Evolutionary conservation across 2,329 filamentous ascomycete genomes (phyloP), one percentile per base, ranked within the genome.

Genomic region (Xylariaceae sp.): DNA sequence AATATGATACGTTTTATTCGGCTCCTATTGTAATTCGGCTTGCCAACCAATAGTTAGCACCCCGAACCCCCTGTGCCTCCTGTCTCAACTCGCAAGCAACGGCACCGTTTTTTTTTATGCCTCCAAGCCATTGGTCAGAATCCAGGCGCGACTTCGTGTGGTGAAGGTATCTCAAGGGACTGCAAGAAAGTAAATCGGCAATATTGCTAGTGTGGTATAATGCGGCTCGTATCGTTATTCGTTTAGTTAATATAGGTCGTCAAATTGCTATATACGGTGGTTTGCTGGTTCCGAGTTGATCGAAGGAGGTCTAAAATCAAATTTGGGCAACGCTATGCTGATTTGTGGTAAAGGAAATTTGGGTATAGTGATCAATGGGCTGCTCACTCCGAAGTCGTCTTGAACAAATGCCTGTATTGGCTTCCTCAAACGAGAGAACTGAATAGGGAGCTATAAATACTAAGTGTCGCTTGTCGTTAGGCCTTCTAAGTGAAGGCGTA

Each of bases 401-500:
- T 7, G n/a, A n/a, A n/a, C n/a, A 37, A 16, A 16, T 37, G 32
- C 12, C 12, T 14, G 32, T 26, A 40, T 41, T 41, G 53, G 41
- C 26, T 48, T 45, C 40, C 40, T 49, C 42, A 55, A 29, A 7
- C 18, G 18, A 46, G 29, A 23, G 44, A 18, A 20, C 45, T 46
- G 9, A 26, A 32, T 32, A 20, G n/a, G 37, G 7, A 37, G 32
- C 47, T 20, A n/a, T 46, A 48, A 20, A 2, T 48, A 26, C 57
- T 50, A 58, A 32, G 29, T 58, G n/a, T 64, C 59, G 20, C 29
- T 20, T 19, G 56, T 61, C 43, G 74, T 75, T 56, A 83, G 61
- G 21, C 66, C 70, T 49, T 76, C 75, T 48, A 89, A 72, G 59
- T 81, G 86, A 48, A 75, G 79, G 63, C 87, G 81, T 19, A 89